Evolutionary conservation across 176 grass and related monocot species (phyloP), one percentile per base, ranked within the genome.

Genomic region (Ensete glaucum): DNA sequence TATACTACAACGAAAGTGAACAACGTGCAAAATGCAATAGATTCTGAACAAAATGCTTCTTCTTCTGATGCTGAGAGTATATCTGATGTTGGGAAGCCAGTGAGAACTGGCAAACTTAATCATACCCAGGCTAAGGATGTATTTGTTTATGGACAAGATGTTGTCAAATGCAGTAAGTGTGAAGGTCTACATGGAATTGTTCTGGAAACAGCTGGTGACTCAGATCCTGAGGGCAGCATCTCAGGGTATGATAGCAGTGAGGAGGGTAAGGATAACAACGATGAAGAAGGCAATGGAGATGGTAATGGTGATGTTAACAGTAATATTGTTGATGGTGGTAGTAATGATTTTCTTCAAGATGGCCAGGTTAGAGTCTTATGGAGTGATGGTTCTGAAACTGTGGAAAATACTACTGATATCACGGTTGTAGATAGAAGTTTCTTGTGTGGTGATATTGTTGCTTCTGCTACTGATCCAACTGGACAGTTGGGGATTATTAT

Each of bases 121-220:
- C 10, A 20, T 70, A 9, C 16, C 67, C 67, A 13, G 29, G 9
- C 67, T 10, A 72, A 73, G n/a, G 85, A 84, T 9, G 1, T 62
- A 68, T 87, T 91, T 85, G 16, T 99, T 51, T 94, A 99, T 74
- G 87, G 86, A 67, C 86, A 99, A 76, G 95, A 99, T 82, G 80
- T 99, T 55, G 84, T 99, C 52, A 78, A 69, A 69, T 82, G 86
- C 75, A 91, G 89, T n/a, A 85, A 80, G 54, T 66, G 80, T 54
- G 73, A 69, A 26, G 65, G 82, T 81, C 20, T 43, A 17, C 80
- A 82, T 87, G 95, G 95, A 27, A 73, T 99, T 76, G 95, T 94
- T 81, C 63, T 90, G 21, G 90, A 93, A 73, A 88, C 89, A 70
- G 88, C 95, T 1, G 95, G 95, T 20, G 90, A 99, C 9, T 94